Conservation (phyloP, 192 early-diverging fungal genomes). For the Podila minutissima region DNA sequence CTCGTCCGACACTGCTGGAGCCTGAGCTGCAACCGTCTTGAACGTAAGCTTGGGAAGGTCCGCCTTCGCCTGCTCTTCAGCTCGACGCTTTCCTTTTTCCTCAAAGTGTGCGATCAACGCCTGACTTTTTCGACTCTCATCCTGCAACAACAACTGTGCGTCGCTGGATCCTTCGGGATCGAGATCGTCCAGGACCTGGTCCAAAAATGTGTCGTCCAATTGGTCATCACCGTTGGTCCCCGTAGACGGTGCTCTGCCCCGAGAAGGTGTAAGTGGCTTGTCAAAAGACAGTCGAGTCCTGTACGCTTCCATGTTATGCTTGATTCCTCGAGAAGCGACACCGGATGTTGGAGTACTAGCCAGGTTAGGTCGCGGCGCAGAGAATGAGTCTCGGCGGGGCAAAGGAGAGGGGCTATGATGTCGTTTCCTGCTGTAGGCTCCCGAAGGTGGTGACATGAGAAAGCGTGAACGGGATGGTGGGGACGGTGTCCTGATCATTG, state of each 20-base stretch:
- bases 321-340: background rate
- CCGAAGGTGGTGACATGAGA: conserved; percentile 41
- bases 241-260: background rate
- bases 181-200: conserved; percentile 13
- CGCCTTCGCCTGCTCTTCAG: background rate
- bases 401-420: conserved; percentile 49
- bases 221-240: background rate
- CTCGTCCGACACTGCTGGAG: background rate
- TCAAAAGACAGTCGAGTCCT: background rate
- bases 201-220: conserved; percentile 11
- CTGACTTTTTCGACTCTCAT: background rate
- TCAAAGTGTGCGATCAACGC: conserved; percentile 8
- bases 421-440: conserved; percentile 25
- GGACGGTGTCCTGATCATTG: conserved; percentile 31
- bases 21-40: background rate
- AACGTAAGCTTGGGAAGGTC: conserved; percentile 13
- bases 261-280: background rate
- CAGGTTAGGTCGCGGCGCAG: background rate
- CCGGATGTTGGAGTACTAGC: background rate
- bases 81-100: conserved; percentile 8
- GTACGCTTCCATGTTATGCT: background rate
- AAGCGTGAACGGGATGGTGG: conserved; percentile 32
- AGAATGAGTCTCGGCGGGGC: conserved; percentile 5
- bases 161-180: background rate
- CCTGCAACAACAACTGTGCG: background rate